Evolutionary conservation across 306 rosid species (phyloP).

Genomic region (Malus sylvestris): DNA sequence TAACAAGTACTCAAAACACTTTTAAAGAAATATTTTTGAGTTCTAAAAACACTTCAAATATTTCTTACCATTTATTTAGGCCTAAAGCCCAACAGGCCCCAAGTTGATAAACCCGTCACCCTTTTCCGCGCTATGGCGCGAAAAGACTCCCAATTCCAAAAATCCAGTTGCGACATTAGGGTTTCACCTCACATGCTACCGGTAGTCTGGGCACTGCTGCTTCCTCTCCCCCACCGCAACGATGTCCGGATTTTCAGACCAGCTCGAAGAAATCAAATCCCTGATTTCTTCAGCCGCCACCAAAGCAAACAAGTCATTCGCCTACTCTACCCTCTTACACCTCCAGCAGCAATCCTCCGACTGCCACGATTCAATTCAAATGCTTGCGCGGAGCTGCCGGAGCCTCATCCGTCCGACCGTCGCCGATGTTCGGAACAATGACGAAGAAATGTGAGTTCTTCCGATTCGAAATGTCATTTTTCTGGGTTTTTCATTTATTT

Average conservation of each 20-base stretch:
- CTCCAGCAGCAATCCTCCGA: conserved; percentile 51
- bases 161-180: neutral
- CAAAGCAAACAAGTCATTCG: conserved; percentile 40
- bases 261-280: conserved; percentile 35
- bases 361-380: conserved; percentile 33
- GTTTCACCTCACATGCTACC: neutral
- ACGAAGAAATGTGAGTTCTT: conserved; percentile 56
- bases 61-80: too few species aligned
- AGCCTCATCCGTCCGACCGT: conserved; percentile 21
- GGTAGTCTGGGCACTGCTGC: neutral
- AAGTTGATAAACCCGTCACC: too few species aligned
- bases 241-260: conserved; percentile 41
- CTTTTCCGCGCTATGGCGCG: too few species aligned
- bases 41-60: too few species aligned
- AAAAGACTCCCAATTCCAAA: too few species aligned
- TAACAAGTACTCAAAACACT: too few species aligned
- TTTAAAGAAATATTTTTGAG: too few species aligned
- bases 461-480: neutral
- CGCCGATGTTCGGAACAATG: conserved; percentile 43
- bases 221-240: neutral
- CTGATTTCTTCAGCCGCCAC: conserved; percentile 34
- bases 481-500: neutral
- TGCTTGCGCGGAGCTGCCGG: conserved; percentile 38
- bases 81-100: too few species aligned
- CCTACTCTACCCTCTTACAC: conserved; percentile 53